Evolutionary conservation across 768 basidiomycete genomes (phyloP).

Genomic region (Gloeostereum incarnatum): DNA sequence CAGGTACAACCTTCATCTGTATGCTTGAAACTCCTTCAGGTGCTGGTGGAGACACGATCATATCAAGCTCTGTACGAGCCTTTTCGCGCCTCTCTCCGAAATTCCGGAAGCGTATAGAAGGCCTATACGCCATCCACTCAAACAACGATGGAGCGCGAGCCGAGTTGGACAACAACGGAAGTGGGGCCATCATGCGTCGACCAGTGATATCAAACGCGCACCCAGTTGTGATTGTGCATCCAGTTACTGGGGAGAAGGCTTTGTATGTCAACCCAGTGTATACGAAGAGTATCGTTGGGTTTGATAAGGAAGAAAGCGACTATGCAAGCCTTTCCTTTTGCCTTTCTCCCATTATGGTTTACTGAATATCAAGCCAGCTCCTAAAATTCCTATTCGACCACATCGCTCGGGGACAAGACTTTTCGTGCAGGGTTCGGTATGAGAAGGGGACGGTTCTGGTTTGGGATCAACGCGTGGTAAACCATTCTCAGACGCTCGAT

Average conservation of each 20-base stretch:
- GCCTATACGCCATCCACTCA: slow-evolving; percentile 48
- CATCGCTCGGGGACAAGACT: slow-evolving; percentile 38
- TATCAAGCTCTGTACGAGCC: slow-evolving; percentile 48
- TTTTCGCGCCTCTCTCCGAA: slow-evolving; percentile 50
- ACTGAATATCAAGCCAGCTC: too few species aligned
- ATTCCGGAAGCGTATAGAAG: slow-evolving; percentile 49
- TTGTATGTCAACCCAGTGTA: slow-evolving; percentile 50
- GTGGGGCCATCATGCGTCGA: slow-evolving; percentile 38
- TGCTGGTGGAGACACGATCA: slow-evolving; percentile 45
- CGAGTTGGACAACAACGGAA: slow-evolving; percentile 30
- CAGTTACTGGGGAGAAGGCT: slow-evolving; percentile 54
- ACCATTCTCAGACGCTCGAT: slow-evolving; percentile 34
- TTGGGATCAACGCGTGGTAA: slow-evolving; percentile 45
- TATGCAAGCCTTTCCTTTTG: too few species aligned
- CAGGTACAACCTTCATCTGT: slow-evolving; percentile 48
- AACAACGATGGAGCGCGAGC: slow-evolving; percentile 42
- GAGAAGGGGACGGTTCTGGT: slow-evolving; percentile 46
- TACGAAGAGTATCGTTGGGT: slow-evolving; percentile 45
- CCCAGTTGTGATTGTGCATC: slow-evolving; percentile 48
- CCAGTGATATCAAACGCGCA: slow-evolving; percentile 22
- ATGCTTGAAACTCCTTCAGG: slow-evolving; percentile 39
- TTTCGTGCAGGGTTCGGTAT: slow-evolving; percentile 40
- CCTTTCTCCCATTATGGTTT: too few species aligned
- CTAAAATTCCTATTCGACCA: slow-evolving; percentile 48
- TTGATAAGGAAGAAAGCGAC: slow-evolving; percentile 45